phyloP scores from a whole-genome alignment of 2,329 filamentous ascomycete genomes.

The Fusarium sambucinum region DNA sequence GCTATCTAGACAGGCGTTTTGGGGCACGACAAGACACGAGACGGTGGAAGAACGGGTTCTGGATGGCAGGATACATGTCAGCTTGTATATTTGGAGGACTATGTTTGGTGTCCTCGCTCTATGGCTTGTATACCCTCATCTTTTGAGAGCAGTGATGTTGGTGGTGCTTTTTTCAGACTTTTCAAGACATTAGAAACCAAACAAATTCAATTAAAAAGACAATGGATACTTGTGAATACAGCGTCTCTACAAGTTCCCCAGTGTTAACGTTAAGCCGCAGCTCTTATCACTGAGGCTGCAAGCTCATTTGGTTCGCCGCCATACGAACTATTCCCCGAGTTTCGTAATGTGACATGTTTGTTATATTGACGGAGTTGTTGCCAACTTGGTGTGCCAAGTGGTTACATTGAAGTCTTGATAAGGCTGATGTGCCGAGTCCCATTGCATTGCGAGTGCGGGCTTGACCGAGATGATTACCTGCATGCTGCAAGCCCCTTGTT shows the following conservation, averaged over 20 bases:
- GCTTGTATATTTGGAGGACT: constrained; percentile 45
- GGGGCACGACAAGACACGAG: constrained; percentile 4
- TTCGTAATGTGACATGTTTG: background rate
- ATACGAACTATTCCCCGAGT: background rate
- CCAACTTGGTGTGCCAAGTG: constrained; percentile 5
- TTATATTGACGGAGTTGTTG: background rate
- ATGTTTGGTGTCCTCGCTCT: constrained; percentile 35
- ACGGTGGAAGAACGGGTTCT: constrained; percentile 13
- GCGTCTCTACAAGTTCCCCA: background rate
- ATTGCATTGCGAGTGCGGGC: background rate
- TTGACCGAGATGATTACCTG: constrained; percentile 1
- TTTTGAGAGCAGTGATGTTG: constrained; percentile 11
- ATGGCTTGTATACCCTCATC: constrained; percentile 34
- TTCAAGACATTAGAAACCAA: constrained; percentile 42
- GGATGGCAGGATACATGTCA: constrained; percentile 40
- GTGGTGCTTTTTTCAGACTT: constrained; percentile 39
- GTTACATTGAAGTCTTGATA: constrained; percentile 32
- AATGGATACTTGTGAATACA: constrained; percentile 31
- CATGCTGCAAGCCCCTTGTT: constrained; percentile 3
- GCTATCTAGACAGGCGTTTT: constrained; percentile 38
- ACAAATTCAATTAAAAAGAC: constrained; percentile 34
- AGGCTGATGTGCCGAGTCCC: constrained; percentile 35
- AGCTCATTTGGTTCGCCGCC: background rate
- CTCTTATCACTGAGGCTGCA: background rate
- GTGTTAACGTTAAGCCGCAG: background rate